Evolutionary conservation across 1,139 yeast species (phyloP).

Genomic region (Oligophagozyma castellii): DNA sequence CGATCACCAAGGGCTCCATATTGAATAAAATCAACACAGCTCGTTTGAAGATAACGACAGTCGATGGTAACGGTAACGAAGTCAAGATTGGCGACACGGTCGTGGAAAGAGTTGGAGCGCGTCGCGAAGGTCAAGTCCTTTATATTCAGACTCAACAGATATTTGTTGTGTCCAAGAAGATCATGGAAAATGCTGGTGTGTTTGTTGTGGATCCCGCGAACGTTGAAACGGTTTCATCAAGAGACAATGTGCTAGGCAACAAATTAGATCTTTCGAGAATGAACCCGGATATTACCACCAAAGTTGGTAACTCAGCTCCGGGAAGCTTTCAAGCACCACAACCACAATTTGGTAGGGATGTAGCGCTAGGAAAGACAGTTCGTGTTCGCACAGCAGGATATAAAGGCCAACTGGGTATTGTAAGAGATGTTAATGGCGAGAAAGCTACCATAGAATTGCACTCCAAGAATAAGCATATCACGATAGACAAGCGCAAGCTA

Average conservation of each 20-base stretch:
- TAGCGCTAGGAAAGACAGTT: conserved; percentile 69
- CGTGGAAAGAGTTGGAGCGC: conserved; percentile 64
- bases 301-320: conserved; percentile 33
- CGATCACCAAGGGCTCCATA: conserved; percentile 67
- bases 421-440: conserved; percentile 84
- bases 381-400: conserved; percentile 79
- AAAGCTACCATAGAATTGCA: conserved; percentile 88
- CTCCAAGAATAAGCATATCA: conserved; percentile 78
- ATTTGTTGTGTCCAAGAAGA: conserved; percentile 67
- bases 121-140: conserved; percentile 74
- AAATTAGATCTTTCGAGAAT: conserved; percentile 50
- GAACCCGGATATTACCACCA: conserved; percentile 61
- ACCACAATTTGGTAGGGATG: conserved; percentile 56
- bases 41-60: conserved; percentile 66
- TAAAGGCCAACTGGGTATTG: conserved; percentile 89
- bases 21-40: conserved; percentile 53
- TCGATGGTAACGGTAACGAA: conserved; percentile 76
- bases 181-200: conserved; percentile 80
- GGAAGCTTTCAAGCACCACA: conserved; percentile 33
- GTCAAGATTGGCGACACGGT: conserved; percentile 86
- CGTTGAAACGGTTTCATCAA: conserved; percentile 74
- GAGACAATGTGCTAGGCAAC: conserved; percentile 30
- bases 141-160: conserved; percentile 73
- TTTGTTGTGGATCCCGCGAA: conserved; percentile 67
- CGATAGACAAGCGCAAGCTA: conserved; percentile 67